Percentiles rank a stretch among this genome's conserved stretches.
These are phyloP conservation scores for Limnomonas spitsbergensis DNA, from an alignment of 139 green algal species.

Conservation along the genomic window DNA sequence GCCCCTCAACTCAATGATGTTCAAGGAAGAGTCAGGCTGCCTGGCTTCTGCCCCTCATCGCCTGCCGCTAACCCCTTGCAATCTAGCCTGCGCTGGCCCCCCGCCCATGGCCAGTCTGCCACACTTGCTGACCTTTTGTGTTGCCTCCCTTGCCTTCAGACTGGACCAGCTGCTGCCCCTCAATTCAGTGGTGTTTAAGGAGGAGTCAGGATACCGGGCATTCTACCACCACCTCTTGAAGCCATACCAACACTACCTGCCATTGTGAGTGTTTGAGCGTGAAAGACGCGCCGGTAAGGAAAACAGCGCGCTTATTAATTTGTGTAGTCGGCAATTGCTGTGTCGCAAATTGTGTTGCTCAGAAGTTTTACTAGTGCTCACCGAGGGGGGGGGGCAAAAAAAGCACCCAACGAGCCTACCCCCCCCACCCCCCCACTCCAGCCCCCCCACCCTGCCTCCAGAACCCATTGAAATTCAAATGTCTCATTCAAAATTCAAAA, in stretches of 20 bases:
- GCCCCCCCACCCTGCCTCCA: no score
- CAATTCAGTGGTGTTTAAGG: slow-evolving; percentile 33
- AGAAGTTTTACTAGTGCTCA: neutral
- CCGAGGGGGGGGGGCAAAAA: no score
- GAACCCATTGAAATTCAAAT: no score
- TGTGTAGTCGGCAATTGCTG: no score
- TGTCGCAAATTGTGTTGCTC: no score
- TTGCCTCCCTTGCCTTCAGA: slow-evolving; percentile 1
- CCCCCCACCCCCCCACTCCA: no score
- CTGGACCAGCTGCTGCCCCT: slow-evolving; percentile 40
- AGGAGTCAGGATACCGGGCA: slow-evolving; percentile 32
- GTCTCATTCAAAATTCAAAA: no score
- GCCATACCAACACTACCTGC: slow-evolving; percentile 35
- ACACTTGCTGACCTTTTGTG: no score
- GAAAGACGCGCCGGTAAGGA: neutral
- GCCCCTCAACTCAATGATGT: slow-evolving; percentile 27
- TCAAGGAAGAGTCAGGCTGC: slow-evolving; percentile 38
- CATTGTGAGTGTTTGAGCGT: slow-evolving; percentile 26
- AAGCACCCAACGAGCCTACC: no score
- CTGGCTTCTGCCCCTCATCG: no score
- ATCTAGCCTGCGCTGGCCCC: neutral
- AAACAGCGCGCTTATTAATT: neutral
- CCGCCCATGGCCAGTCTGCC: no score
- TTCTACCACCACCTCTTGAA: slow-evolving; percentile 44
- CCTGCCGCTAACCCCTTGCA: neutral